phyloP scores from a whole-genome alignment of 2,329 filamentous ascomycete species.

The Aspergillus tubingensis region DNA sequence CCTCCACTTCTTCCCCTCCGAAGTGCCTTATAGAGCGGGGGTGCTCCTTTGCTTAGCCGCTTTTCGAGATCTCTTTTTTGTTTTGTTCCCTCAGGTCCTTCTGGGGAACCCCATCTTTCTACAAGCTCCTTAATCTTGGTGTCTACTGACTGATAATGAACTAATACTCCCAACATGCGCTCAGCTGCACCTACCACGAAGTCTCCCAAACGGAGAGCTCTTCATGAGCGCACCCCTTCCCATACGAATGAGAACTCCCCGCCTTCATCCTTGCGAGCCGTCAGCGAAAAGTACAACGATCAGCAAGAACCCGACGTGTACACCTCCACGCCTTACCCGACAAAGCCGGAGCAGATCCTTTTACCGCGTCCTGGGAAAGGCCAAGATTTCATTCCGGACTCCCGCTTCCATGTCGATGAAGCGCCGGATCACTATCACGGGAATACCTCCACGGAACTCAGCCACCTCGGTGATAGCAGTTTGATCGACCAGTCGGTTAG shows the following conservation, averaged over 20 bases:
- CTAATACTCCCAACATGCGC: conserved; percentile 38
- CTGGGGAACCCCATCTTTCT: conserved; percentile 9
- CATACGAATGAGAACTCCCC: conserved; percentile 47
- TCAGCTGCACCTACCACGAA: conserved; percentile 31
- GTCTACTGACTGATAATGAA: conserved; percentile 32
- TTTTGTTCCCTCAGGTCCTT: conserved; percentile 4
- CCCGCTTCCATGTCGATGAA: conserved; percentile 36
- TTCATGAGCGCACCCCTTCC: conserved; percentile 50
- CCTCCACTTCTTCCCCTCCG: not conserved
- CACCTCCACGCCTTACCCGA: conserved; percentile 48
- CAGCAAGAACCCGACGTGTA: conserved; percentile 44
- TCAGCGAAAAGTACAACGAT: conserved; percentile 30
- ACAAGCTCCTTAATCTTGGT: conserved; percentile 10
- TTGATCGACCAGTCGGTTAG: conserved; percentile 30
- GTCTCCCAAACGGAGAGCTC: conserved; percentile 43
- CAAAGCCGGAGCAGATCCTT: conserved; percentile 49
- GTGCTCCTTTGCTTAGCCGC: conserved; percentile 4
- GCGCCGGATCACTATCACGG: conserved; percentile 30
- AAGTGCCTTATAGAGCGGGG: conserved; percentile 13
- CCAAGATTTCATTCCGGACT: conserved; percentile 36
- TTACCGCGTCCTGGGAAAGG: conserved; percentile 44
- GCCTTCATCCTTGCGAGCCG: conserved; percentile 40
- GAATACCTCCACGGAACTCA: conserved; percentile 33
- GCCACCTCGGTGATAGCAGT: conserved; percentile 28
- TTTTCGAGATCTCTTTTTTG: conserved; percentile 9